A percentile compares a stretch with the other conserved stretches of the same genome.
phyloP scores from a whole-genome alignment of 2,329 filamentous ascomycete genomes.

The Parastagonospora avenae region DNA sequence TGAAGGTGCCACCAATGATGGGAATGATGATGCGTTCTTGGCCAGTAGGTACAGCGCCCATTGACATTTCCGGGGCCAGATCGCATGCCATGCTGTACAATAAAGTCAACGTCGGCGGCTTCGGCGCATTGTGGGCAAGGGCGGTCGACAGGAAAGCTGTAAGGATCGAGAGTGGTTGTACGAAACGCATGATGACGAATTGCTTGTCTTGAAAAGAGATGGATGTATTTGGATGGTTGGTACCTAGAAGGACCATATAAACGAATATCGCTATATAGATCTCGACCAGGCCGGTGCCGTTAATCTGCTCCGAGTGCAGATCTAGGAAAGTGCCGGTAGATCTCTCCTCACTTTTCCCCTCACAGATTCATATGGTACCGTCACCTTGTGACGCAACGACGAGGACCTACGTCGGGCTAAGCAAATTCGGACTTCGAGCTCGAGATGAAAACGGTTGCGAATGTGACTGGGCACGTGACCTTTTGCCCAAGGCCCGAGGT shows the following conservation, averaged over 20 bases:
- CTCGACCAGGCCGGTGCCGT: not conserved
- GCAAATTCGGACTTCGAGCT: no score
- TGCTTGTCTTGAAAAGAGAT: not conserved
- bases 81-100: not conserved
- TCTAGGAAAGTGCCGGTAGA: not conserved
- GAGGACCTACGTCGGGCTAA: no score
- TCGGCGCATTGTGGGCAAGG: not conserved
- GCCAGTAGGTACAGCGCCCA: not conserved
- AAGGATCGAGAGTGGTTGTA: not conserved
- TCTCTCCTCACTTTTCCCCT: not conserved
- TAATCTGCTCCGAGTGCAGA: not conserved
- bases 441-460: no score
- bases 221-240: not conserved
- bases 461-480: no score
- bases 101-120: not conserved
- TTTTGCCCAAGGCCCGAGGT: no score
- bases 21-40: not conserved
- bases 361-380: not conserved
- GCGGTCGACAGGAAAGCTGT: not conserved
- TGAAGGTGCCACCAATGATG: not conserved
- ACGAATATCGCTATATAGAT: not conserved
- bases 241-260: no score
- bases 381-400: no score
- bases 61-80: not conserved
- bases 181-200: not conserved